phyloP scores from a whole-genome alignment of 371 early-diverging fungal species.

The Entomophthora muscae region DNA sequence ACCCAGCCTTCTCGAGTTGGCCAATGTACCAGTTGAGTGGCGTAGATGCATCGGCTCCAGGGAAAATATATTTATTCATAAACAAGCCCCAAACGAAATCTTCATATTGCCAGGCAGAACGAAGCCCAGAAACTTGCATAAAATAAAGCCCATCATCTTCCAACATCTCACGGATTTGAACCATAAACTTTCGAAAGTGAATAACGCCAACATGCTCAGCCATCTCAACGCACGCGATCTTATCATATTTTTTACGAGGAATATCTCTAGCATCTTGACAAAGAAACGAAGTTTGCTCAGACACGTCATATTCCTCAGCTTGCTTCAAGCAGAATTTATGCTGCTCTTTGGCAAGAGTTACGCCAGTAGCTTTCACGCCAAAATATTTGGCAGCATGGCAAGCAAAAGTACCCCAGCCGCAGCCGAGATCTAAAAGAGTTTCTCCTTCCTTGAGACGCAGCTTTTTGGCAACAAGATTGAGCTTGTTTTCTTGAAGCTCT shows the following conservation, averaged over 20 bases:
- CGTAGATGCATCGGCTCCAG: slow-evolving; percentile 92
- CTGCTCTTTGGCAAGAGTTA: slow-evolving; percentile 85
- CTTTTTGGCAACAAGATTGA: slow-evolving; percentile 74
- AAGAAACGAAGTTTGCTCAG: slow-evolving; percentile 50
- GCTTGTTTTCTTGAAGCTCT: slow-evolving; percentile 86
- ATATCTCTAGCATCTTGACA: slow-evolving; percentile 95
- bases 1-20: slow-evolving; percentile 83
- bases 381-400: slow-evolving; percentile 79
- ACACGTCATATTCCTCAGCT: slow-evolving; percentile 65
- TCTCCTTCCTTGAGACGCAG: slow-evolving; percentile 76
- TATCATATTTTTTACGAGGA: slow-evolving; percentile 73
- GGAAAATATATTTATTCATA: slow-evolving; percentile 97
- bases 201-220: slow-evolving; percentile 95
- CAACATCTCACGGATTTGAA: slow-evolving; percentile 80
- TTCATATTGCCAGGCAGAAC: slow-evolving; percentile 76
- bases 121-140: slow-evolving; percentile 92
- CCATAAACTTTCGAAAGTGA: slow-evolving; percentile 77
- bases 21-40: slow-evolving; percentile 86
- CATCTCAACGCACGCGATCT: slow-evolving; percentile 94
- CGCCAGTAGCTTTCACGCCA: slow-evolving; percentile 75
- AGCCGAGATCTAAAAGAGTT: slow-evolving; percentile 88
- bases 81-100: slow-evolving; percentile 86
- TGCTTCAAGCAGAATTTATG: slow-evolving; percentile 70
- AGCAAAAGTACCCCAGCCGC: slow-evolving; percentile 94
- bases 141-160: slow-evolving; percentile 95